Evolutionary conservation across 371 early-diverging fungal species (phyloP).

Genomic region (Nematocida sp.): DNA sequence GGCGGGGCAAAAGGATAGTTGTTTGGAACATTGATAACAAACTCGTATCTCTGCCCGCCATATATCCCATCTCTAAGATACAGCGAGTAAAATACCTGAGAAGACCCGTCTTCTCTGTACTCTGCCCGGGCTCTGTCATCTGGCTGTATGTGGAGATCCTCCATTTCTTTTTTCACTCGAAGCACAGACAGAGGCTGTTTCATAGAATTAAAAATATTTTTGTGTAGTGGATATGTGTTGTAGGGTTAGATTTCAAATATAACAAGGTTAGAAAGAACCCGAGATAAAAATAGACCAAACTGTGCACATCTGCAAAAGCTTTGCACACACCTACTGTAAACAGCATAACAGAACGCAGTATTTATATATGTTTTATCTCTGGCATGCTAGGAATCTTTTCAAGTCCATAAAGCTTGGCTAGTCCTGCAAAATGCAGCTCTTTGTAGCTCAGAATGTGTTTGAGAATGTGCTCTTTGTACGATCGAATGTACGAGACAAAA

Average conservation of each 20-base stretch:
- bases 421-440: slow-evolving; percentile 55
- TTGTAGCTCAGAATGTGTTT: slow-evolving; percentile 60
- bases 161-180: slow-evolving; percentile 11
- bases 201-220: background rate
- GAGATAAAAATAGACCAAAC: too few species aligned
- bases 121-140: background rate
- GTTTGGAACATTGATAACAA: slow-evolving; percentile 19
- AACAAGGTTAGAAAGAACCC: too few species aligned
- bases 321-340: too few species aligned
- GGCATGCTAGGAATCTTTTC: slow-evolving; percentile 57
- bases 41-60: slow-evolving; percentile 17
- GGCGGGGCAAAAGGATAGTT: slow-evolving; percentile 64
- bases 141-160: background rate
- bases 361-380: slow-evolving; percentile 54
- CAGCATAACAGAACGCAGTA: too few species aligned
- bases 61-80: slow-evolving; percentile 19
- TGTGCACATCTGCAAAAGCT: too few species aligned
- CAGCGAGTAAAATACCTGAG: background rate
- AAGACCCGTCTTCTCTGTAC: background rate
- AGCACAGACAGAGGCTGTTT: slow-evolving; percentile 28
- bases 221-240: too few species aligned
- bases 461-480: slow-evolving; percentile 63
- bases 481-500: slow-evolving; percentile 63
- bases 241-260: too few species aligned
- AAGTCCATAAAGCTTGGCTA: slow-evolving; percentile 54